Evolutionary conservation across 2,329 filamentous ascomycete species (phyloP).

Genomic region (Talaromyces funiculosus): DNA sequence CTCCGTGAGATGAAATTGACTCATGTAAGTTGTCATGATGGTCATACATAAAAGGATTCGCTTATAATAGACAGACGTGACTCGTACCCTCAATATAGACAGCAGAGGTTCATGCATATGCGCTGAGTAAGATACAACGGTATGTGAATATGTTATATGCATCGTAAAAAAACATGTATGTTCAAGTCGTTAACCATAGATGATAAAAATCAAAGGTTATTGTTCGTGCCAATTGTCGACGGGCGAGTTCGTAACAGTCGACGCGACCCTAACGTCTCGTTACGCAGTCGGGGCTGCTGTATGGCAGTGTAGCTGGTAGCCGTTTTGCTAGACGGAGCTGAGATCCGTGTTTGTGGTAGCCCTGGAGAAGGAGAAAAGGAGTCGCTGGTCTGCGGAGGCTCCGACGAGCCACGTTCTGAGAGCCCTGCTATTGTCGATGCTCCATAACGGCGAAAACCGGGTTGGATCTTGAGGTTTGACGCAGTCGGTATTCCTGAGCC

Average conservation of each 20-base stretch:
- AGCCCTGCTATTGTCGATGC: slow-evolving; percentile 20
- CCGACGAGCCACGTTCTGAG: slow-evolving; percentile 19
- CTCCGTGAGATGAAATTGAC: neutral
- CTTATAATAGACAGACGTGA: neutral
- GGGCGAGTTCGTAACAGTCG: slow-evolving; percentile 28
- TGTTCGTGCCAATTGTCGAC: slow-evolving; percentile 11
- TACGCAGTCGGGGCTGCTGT: slow-evolving; percentile 26
- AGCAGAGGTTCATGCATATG: neutral
- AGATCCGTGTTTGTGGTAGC: slow-evolving; percentile 27
- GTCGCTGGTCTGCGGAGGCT: slow-evolving; percentile 16
- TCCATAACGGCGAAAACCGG: slow-evolving; percentile 38
- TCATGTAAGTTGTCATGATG: neutral
- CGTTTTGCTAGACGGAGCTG: slow-evolving; percentile 30
- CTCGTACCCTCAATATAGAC: neutral
- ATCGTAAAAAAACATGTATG: neutral
- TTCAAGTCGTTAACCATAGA: neutral
- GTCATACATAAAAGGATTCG: slow-evolving; percentile 1
- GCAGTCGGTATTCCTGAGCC: slow-evolving; percentile 29
- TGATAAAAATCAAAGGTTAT: slow-evolving; percentile 1
- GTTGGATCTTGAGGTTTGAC: slow-evolving; percentile 36
- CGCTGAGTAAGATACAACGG: neutral
- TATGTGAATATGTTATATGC: slow-evolving; percentile 1
- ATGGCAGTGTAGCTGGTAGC: slow-evolving; percentile 36
- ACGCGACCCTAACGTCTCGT: slow-evolving; percentile 32
- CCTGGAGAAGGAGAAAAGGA: slow-evolving; percentile 19